Base-by-base conservation (phyloP, 2,329 filamentous ascomycete species). In the Tolypocladium capitatum region DNA sequence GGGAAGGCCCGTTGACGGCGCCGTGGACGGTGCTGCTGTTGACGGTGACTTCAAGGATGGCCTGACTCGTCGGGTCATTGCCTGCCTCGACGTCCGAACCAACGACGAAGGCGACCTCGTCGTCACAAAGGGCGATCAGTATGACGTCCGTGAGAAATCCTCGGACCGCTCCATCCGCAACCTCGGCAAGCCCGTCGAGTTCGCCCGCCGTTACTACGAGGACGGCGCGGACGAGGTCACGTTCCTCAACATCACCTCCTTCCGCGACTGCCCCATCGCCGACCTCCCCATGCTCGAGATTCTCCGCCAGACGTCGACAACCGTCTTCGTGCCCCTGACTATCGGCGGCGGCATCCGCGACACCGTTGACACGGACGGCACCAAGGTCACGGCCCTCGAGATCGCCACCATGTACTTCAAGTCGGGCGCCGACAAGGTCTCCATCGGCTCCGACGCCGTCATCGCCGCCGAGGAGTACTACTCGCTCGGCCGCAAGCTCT, bases 401-500 rank as follows among this genome's bases (percentile, higher is more conserved):
- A 88, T 98, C 52, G 92, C 92, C 20, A 91, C 84, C 43, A 84
- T 97, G 77, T 98, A 98, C 74, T 98, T 98, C 78, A 85, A 91
- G 65, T 90, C 84, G 40, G 92, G 92, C 51, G 92, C 92, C 27
- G 92, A 98, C 71, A 98, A 98, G 69, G 90, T 98, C 48, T 94
- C 86, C 45, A 95, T 98, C 60, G 92, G 92, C 10, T 94, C 86
- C 8, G 92, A 98, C 64, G 92, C 92, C 48, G 94, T 98, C 27
- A 76, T 82, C 41, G 92, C 92, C 31, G 92, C 92, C 0, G 90
- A 97, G 65, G 84, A 91, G 58, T 98, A 94, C 71, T 87, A 90
- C 66, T 74, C 77, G 10, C 72, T 74, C 11, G 84, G 83, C 27
- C 73, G 76, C 55, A 80, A 75, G 48, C 72, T 94, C 33, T 80